Conservation (phyloP, 2,329 filamentous ascomycete genomes). For the Thelonectria discophora region DNA sequence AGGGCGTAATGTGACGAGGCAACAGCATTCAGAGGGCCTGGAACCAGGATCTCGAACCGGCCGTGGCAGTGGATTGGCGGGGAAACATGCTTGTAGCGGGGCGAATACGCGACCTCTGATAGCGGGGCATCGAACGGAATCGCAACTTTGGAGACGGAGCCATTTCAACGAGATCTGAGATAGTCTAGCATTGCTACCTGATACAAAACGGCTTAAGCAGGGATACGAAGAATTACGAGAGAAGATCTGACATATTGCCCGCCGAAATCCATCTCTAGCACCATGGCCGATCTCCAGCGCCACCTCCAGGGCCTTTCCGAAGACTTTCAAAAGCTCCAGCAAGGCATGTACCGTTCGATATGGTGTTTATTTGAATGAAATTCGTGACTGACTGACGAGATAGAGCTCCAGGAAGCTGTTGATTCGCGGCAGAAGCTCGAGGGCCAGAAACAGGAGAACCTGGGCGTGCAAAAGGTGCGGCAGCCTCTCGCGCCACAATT, state of each 20-base stretch:
- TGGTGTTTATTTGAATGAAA: neutral
- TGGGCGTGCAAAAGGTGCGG: slow-evolving; percentile 80
- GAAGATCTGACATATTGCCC: neutral
- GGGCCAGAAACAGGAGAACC: slow-evolving; percentile 92
- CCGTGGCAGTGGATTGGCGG: slow-evolving; percentile 46
- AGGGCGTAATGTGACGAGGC: slow-evolving; percentile 17
- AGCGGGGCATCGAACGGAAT: slow-evolving; percentile 38
- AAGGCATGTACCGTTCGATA: slow-evolving; percentile 62
- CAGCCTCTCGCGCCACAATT: slow-evolving; percentile 1
- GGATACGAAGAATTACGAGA: slow-evolving; percentile 6
- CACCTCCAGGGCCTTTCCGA: slow-evolving; percentile 85
- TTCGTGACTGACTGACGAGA: slow-evolving; percentile 20
- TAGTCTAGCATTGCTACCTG: neutral
- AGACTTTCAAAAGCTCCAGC: slow-evolving; percentile 86
- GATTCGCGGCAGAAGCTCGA: slow-evolving; percentile 89
- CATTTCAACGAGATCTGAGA: slow-evolving; percentile 13
- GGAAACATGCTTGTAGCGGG: slow-evolving; percentile 52
- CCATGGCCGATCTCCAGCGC: slow-evolving; percentile 78
- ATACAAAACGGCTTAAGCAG: neutral
- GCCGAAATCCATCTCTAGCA: neutral
- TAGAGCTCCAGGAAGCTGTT: slow-evolving; percentile 82
- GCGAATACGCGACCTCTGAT: slow-evolving; percentile 31
- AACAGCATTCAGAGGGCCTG: slow-evolving; percentile 13
- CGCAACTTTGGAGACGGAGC: slow-evolving; percentile 20
- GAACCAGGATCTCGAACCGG: slow-evolving; percentile 6